phyloP scores from a whole-genome alignment of 108 stramenopile genomes.

The Cyclotella baltica region DNA sequence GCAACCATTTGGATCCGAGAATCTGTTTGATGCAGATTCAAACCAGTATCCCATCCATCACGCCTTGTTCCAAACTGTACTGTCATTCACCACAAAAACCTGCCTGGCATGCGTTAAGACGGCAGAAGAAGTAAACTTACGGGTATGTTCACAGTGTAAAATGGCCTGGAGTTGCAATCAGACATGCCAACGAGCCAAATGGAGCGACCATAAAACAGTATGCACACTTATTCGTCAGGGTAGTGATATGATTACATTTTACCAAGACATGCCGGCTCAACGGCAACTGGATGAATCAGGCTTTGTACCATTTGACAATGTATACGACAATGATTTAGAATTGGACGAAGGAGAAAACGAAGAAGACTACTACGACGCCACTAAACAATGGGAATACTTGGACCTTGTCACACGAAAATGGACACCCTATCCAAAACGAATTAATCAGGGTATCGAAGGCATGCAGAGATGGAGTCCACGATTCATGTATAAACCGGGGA shows the following conservation, averaged over 20 bases:
- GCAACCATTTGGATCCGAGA: not conserved
- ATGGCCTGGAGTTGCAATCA: slow-evolving; percentile 16
- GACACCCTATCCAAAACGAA: slow-evolving; percentile 16
- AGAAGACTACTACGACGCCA: slow-evolving; percentile 15
- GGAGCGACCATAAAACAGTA: slow-evolving; percentile 12
- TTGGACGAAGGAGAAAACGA: not conserved
- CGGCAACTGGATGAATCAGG: slow-evolving; percentile 2
- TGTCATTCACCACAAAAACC: slow-evolving; percentile 18
- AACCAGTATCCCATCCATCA: not conserved
- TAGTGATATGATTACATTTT: slow-evolving; percentile 11
- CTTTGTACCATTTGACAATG: slow-evolving; percentile 20
- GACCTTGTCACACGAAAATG: slow-evolving; percentile 8
- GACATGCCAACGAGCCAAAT: slow-evolving; percentile 11
- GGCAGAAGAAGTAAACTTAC: not conserved
- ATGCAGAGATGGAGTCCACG: not conserved
- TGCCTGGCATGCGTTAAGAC: not conserved
- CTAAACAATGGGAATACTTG: slow-evolving; percentile 20
- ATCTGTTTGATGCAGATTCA: slow-evolving; percentile 8
- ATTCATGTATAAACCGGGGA: slow-evolving; percentile 14
- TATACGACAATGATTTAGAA: slow-evolving; percentile 20
- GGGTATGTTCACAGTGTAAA: slow-evolving; percentile 17
- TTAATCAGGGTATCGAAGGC: slow-evolving; percentile 1
- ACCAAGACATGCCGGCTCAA: slow-evolving; percentile 14
- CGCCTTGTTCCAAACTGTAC: slow-evolving; percentile 11
- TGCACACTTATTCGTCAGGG: slow-evolving; percentile 25